Evolutionary conservation across 371 early-diverging fungal species (phyloP).

Genomic region (Mortierella polycephala): DNA sequence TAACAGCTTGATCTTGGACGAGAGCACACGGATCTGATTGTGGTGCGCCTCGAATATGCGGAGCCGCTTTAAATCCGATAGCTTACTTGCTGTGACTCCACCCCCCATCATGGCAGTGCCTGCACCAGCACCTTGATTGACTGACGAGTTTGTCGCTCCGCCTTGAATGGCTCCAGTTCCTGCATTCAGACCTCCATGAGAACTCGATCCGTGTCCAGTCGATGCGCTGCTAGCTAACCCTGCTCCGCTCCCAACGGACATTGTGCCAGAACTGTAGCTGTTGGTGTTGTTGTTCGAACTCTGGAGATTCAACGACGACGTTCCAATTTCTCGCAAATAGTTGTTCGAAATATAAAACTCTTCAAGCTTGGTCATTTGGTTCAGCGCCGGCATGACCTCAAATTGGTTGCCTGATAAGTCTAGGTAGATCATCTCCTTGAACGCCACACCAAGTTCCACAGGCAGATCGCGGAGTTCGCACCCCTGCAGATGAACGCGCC

Average conservation of each 20-base stretch:
- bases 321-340: constrained; percentile 49
- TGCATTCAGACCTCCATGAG: neutral
- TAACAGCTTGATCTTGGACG: constrained; percentile 46
- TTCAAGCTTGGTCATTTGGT: constrained; percentile 51
- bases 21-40: constrained; percentile 52
- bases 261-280: constrained; percentile 7
- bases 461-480: constrained; percentile 55
- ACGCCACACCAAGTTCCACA: constrained; percentile 53
- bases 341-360: constrained; percentile 56
- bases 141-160: neutral
- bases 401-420: constrained; percentile 55
- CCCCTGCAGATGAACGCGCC: constrained; percentile 53
- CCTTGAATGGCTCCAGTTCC: constrained; percentile 1
- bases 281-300: constrained; percentile 16
- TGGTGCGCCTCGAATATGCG: constrained; percentile 49
- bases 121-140: neutral
- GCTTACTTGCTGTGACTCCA: constrained; percentile 50
- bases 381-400: constrained; percentile 52
- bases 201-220: constrained; percentile 3
- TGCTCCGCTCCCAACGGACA: constrained; percentile 14
- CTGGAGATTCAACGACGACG: constrained; percentile 37
- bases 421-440: constrained; percentile 44
- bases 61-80: constrained; percentile 50
- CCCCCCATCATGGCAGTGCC: constrained; percentile 17
- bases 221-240: neutral